Conservation (phyloP, 192 early-diverging fungal species). For the Piromyces finnis region DNA sequence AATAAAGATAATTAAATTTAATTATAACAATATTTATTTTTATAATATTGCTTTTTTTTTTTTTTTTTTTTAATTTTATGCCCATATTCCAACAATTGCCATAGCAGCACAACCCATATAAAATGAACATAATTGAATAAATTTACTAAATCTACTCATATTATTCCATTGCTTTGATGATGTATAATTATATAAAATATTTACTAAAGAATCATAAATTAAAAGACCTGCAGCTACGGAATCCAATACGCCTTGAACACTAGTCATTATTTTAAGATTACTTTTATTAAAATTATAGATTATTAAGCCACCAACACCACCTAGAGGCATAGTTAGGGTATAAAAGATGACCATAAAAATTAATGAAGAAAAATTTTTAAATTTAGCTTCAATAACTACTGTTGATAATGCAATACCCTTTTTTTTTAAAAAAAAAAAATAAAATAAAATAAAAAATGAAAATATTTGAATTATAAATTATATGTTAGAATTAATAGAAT, state of each 20-base stretch:
- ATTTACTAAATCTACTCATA: neutral
- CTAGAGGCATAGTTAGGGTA: neutral
- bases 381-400: neutral
- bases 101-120: neutral
- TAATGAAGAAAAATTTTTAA: neutral
- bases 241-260: neutral
- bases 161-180: neutral
- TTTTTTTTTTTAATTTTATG: neutral
- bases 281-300: neutral
- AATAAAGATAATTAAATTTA: too few relatives aligned
- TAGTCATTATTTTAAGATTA: neutral
- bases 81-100: neutral
- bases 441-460: too few relatives aligned
- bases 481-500: too few relatives aligned
- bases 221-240: neutral
- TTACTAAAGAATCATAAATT: neutral
- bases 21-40: neutral
- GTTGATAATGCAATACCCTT: neutral
- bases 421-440: neutral
- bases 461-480: too few relatives aligned
- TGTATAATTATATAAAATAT: neutral
- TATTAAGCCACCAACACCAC: neutral
- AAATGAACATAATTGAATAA: neutral
- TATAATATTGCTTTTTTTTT: neutral
- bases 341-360: neutral